Base-by-base conservation (phyloP, 1,284 basidiomycete species). In the Cryptococcus sp. region DNA sequence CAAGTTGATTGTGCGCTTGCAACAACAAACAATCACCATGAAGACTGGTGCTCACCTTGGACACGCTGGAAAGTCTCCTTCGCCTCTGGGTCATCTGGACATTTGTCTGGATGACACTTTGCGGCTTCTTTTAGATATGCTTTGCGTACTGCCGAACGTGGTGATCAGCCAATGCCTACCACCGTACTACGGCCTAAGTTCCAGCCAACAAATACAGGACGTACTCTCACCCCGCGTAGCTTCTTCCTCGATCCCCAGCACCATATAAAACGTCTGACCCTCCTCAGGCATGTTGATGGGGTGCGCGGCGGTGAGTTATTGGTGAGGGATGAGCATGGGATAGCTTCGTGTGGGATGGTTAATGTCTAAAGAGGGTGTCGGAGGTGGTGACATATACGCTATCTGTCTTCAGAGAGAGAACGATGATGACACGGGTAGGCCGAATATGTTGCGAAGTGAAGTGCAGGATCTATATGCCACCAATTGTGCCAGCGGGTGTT, bases 11-110 rank as follows among this genome's bases (percentile, higher is more conserved):
- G 42, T 33, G n/a, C n/a, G 9, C 36, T 37, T 20, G 13, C 18
- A 23, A 23, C 4, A 9, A 33, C n/a, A n/a, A n/a, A n/a, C n/a
- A n/a, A n/a, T n/a, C n/a, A n/a, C n/a, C n/a, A n/a, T n/a, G n/a
- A n/a, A n/a, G n/a, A n/a, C n/a, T n/a, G n/a, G n/a, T n/a, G n/a
- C 65, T 49, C 40, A 64, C 65, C 56, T 24, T 62, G 61, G 16
- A 66, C 24, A 24, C 47, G 28, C 43, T 61, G 62, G 38, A 66
- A 66, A n/a, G 36, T 28, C 20, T 57, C 61, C 40, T 42, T 59
- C 18, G 53, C 57, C 9, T 39, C 35, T 6, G 53, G 46, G 53
- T 63, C 60, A 18, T 58, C 49, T n/a, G 57, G 50, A 33, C 50
- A 40, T 36, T 59, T 62, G 42, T 66, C 65, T 0, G 65, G 65